These are phyloP conservation scores for Podospora tetraspora DNA, from an alignment of 495 filamentous ascomycete genomes.

Conservation along the genomic window DNA sequence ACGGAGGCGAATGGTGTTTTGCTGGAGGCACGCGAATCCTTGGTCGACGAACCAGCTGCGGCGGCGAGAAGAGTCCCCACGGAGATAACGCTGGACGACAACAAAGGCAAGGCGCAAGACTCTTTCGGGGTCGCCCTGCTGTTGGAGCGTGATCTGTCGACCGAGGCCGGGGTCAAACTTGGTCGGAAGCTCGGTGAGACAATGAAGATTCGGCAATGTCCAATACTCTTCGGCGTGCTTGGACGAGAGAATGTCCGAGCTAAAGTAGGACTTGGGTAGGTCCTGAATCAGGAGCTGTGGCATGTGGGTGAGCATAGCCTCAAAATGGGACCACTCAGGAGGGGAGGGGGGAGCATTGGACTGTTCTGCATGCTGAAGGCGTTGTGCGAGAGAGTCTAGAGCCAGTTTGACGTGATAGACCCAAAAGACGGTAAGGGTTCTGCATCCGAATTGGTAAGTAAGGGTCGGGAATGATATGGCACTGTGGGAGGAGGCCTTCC, in stretches of 20 bases:
- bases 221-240: slow-evolving; percentile 15
- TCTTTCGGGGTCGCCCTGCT: slow-evolving; percentile 11
- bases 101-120: slow-evolving; percentile 16
- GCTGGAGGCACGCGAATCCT: slow-evolving; percentile 16
- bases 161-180: neutral
- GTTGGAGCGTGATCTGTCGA: neutral
- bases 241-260: slow-evolving; percentile 10
- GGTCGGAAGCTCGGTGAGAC: neutral
- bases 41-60: slow-evolving; percentile 24
- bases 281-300: slow-evolving; percentile 14
- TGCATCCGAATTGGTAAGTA: too few relatives aligned
- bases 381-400: neutral
- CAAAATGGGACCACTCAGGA: neutral
- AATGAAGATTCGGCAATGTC: slow-evolving; percentile 20
- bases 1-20: slow-evolving; percentile 13
- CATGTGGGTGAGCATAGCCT: slow-evolving; percentile 3
- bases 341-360: too few relatives aligned
- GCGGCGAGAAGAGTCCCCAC: slow-evolving; percentile 9
- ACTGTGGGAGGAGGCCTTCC: too few relatives aligned
- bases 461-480: too few relatives aligned
- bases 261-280: slow-evolving; percentile 18
- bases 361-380: neutral
- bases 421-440: slow-evolving; percentile 25
- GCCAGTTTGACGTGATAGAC: slow-evolving; percentile 23
- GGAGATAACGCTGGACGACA: slow-evolving; percentile 19